Evolutionary conservation across 2,329 filamentous ascomycete species (phyloP), one percentile per base, ranked within the genome.

Genomic region (Orbilia blumenaviensis): DNA sequence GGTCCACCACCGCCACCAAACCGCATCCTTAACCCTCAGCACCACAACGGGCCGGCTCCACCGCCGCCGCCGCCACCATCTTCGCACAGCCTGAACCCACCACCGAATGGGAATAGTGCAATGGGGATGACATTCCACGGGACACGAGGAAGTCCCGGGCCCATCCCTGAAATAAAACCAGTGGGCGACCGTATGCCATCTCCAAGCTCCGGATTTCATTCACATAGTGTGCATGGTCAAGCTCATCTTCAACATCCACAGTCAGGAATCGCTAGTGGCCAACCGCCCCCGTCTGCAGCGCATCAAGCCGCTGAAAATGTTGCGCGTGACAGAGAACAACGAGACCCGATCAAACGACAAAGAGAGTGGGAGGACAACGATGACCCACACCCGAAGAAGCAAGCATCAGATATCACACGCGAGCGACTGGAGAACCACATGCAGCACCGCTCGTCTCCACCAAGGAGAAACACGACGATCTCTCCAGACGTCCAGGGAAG

Each of bases 301-400:
- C 83, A 88, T 36, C 89, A 88, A 72, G 88, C 90, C 50, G 89
- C 90, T 52, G 91, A 94, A 81, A 87, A 88, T 73, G 88, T 88
- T 23, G 86, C 88, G 74, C 90, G 88, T 61, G 88, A 90, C 54
- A 83, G 87, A 58, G 79, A 80, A 14, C 52, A 36, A n/a, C 64
- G 79, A 50, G 79, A 80, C 14, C 84, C 90, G 0, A 96, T 93
- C 38, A 99, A 99, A 86, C 89, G 95, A 71, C 87, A 90, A 82
- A 90, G 94, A 56, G 95, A 98, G 81, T 97, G 95, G 94, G 95
- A 98, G 79, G 91, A 94, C 36, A 93, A 96, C 36, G 44, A 48
- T 41, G 79, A 80, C 21, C 77, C 75, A 42, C 85, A 88, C 21
- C 84, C 89, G 48, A 96, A 97, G 85, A 97, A 97, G 85, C 89